phyloP scores from a whole-genome alignment of 441 rosid genomes.

The Gossypium lobatum region DNA sequence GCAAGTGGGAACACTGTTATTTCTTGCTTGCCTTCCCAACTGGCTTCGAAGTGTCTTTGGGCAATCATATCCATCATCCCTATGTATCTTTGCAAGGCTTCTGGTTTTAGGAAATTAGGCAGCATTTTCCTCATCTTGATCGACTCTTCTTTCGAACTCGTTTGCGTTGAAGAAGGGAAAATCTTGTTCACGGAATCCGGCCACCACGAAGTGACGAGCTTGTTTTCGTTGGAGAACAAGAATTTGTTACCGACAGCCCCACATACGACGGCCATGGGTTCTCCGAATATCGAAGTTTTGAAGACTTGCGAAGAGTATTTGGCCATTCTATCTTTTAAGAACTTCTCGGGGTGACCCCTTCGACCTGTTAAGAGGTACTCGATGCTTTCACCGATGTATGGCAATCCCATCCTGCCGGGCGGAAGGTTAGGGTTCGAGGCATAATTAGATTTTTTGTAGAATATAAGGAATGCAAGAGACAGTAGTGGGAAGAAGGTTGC shows the following conservation, averaged over 20 bases:
- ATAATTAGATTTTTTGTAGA: conserved; percentile 11
- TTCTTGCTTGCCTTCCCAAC: conserved; percentile 31
- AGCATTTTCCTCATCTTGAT: conserved; percentile 36
- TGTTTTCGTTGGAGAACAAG: conserved; percentile 47
- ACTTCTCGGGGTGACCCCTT: conserved; percentile 45
- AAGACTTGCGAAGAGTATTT: conserved; percentile 36
- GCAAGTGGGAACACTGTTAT: conserved; percentile 35
- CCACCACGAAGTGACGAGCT: conserved; percentile 48
- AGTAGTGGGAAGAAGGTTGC: neutral
- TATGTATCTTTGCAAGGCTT: conserved; percentile 36
- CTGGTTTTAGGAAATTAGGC: conserved; percentile 35
- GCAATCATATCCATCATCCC: conserved; percentile 41
- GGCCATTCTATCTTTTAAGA: conserved; percentile 29
- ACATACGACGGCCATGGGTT: conserved; percentile 31
- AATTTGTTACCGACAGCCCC: conserved; percentile 36
- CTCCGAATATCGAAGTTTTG: conserved; percentile 34
- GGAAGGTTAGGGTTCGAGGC: conserved; percentile 26
- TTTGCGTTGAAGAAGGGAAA: conserved; percentile 37
- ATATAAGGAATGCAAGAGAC: neutral
- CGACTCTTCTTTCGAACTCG: conserved; percentile 39
- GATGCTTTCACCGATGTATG: conserved; percentile 38
- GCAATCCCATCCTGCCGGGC: conserved; percentile 36
- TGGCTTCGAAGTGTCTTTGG: conserved; percentile 26
- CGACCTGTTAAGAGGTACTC: conserved; percentile 33
- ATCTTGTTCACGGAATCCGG: conserved; percentile 44